Percentiles rank a stretch among this genome's conserved stretches.
These are phyloP conservation scores for Aspergillus wentii DNA, from an alignment of 495 filamentous ascomycete genomes.

Conservation along the genomic window DNA sequence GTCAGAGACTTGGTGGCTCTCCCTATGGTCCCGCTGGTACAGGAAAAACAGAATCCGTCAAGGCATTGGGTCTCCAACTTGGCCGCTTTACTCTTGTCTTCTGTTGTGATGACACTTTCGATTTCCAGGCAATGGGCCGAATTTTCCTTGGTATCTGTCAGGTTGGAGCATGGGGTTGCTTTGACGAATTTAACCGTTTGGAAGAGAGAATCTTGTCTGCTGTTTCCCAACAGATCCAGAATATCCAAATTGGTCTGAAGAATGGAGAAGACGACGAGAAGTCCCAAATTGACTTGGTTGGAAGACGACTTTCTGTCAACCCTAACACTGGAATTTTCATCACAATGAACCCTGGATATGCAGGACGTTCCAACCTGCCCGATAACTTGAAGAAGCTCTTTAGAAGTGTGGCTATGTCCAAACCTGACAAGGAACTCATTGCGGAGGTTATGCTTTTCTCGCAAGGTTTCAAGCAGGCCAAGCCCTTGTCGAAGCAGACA, in stretches of 20 bases:
- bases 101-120: conserved; percentile 98
- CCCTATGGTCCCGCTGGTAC: conserved; percentile 97
- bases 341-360: conserved; percentile 99
- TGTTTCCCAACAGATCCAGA: conserved; percentile 97
- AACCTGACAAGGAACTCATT: conserved; percentile 98
- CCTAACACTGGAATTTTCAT: conserved; percentile 97
- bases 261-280: conserved; percentile 72
- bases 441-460: conserved; percentile 99
- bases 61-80: conserved; percentile 92
- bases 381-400: conserved; percentile 99
- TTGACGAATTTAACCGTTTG: conserved; percentile 98
- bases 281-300: conserved; percentile 87
- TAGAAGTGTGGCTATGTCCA: conserved; percentile 98
- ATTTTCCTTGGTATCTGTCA: conserved; percentile 99
- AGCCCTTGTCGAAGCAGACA: conserved; percentile 84
- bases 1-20: conserved; percentile 91
- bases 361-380: conserved; percentile 92
- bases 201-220: conserved; percentile 96
- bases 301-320: conserved; percentile 81
- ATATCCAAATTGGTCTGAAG: conserved; percentile 92
- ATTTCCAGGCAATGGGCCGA: conserved; percentile 98
- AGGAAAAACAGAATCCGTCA: conserved; percentile 99
- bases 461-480: conserved; percentile 95
- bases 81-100: conserved; percentile 97
- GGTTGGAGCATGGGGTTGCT: conserved; percentile 98